Conservation (phyloP, 2,329 filamentous ascomycete species). For the Cladosporium sp. region DNA sequence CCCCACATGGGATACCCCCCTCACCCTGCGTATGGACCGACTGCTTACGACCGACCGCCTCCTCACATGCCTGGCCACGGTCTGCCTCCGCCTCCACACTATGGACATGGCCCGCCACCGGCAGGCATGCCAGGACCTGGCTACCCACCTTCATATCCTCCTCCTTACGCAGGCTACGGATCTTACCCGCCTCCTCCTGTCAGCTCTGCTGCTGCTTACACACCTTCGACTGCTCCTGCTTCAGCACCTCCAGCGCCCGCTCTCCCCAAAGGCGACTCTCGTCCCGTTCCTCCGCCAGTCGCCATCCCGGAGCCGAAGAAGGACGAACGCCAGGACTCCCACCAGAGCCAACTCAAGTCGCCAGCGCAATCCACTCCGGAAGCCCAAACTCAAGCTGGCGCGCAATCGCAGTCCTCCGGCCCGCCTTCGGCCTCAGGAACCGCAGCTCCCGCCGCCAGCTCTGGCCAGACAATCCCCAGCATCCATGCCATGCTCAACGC, state of each 20-base stretch:
- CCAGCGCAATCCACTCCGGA: conserved; percentile 34
- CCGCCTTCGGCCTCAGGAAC: conserved; percentile 34
- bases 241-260: conserved; percentile 4
- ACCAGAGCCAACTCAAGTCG: conserved; percentile 18
- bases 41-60: conserved; percentile 34
- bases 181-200: conserved; percentile 1
- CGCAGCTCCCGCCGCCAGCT: conserved; percentile 16
- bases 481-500: conserved; percentile 44
- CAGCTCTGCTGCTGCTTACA: background rate
- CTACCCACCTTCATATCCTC: conserved; percentile 2
- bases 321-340: conserved; percentile 16
- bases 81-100: conserved; percentile 34
- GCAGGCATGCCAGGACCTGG: background rate
- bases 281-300: conserved; percentile 6
- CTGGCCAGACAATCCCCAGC: conserved; percentile 44
- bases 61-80: conserved; percentile 30
- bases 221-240: background rate
- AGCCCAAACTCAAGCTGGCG: conserved; percentile 36
- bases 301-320: conserved; percentile 8
- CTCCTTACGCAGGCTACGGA: background rate
- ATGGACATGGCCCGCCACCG: conserved; percentile 25
- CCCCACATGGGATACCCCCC: conserved; percentile 29
- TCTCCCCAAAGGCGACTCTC: conserved; percentile 12
- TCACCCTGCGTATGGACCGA: conserved; percentile 20
- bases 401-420: conserved; percentile 42